Base-by-base conservation (phyloP, 2,329 filamentous ascomycete genomes). In the Aspergillus niger region DNA sequence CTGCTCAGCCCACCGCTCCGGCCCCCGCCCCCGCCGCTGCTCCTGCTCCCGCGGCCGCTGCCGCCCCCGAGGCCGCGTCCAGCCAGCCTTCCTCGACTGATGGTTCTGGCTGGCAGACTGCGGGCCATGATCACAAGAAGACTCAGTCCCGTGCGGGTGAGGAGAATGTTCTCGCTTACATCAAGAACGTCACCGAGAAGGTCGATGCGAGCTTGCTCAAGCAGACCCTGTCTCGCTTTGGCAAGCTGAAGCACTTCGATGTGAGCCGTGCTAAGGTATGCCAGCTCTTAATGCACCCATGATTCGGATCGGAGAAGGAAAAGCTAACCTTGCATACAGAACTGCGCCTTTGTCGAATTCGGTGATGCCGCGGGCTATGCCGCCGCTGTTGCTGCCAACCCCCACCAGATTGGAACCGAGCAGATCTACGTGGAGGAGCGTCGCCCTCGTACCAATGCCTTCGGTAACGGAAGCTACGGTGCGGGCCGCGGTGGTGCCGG, bases 301-400 rank as follows among this genome's bases (percentile, higher is more conserved):
- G 13, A 8, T 36, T 11, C 28, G 41, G 5, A 41, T 8, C 22
- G 17, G 20, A 20, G 8, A 49, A 49, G 44, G 5, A 30, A 5
- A 28, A 22, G 63, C 52, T 65, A 44, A 55, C n/a, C 20, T 24
- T 24, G 7, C 36, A 24, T 56, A 28, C 73, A 96, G 94, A 97
- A 95, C 84, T 97, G 92, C 73, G 95, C 95, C 26, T 98, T 98
- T 74, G 91, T 97, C 62, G 95, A 99, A 77, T 99, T 95, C 78
- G 90, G 88, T 73, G 90, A 89, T 50, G 75, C 86, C 22, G 87
- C 92, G 58, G 92, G 87, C 50, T 97, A 96, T 79, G 86, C 91
- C 76, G 89, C 91, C 64, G 95, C 95, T 47, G 84, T 91, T 39
- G 86, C 86, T 63, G 90, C 89, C 68, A 98, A 96, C 80, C 94